Evolutionary conservation across 2,329 filamentous ascomycete genomes (phyloP).

Genomic region (Fusarium tanahbumbuense): DNA sequence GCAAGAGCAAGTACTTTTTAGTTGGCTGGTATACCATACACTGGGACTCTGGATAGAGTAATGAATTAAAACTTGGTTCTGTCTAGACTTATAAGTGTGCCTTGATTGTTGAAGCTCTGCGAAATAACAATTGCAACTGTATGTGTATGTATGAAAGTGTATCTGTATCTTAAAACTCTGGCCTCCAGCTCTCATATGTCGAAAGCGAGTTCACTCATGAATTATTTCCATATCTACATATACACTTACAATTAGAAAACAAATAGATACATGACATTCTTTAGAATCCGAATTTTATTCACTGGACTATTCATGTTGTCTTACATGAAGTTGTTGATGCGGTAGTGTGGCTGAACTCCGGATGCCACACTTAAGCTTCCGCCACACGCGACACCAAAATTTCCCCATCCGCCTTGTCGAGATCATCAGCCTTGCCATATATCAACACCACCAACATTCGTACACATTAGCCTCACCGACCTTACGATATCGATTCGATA

Average conservation of each 20-base stretch:
- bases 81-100: not conserved
- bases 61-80: not conserved
- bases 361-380: constrained; percentile 32
- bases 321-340: not conserved
- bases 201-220: not conserved
- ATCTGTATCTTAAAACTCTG: not conserved
- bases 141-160: not conserved
- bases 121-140: not conserved
- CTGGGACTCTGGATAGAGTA: constrained; percentile 14
- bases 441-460: constrained; percentile 23
- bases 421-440: constrained; percentile 49
- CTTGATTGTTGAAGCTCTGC: not conserved
- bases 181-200: not conserved
- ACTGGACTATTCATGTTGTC: not conserved
- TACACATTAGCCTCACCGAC: constrained; percentile 2
- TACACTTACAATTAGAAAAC: not conserved
- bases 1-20: constrained; percentile 28
- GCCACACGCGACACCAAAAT: constrained; percentile 45
- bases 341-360: constrained; percentile 23
- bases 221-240: not conserved
- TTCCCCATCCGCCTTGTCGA: constrained; percentile 48
- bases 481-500: not conserved
- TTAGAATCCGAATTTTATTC: not conserved
- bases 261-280: fast-evolving
- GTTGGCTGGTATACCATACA: constrained; percentile 4